phyloP scores from a whole-genome alignment of 306 rosid species.

The Hippophae tibetana region DNA sequence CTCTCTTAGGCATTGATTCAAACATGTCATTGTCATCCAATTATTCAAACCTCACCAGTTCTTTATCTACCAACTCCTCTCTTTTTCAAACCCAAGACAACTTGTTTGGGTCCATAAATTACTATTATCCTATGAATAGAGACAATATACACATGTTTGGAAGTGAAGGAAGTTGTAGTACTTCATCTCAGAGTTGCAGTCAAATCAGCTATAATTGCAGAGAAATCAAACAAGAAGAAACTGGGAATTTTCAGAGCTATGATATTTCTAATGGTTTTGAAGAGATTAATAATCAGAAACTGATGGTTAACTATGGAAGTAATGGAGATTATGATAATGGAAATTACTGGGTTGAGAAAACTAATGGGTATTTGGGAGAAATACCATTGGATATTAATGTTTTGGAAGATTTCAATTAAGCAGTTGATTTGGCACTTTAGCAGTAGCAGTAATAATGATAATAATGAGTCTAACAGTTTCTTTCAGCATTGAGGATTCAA shows the following conservation, averaged over 20 bases:
- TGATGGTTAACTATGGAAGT: background rate
- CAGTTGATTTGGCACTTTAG: constrained; percentile 28
- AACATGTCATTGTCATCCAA: constrained; percentile 13
- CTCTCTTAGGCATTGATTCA: constrained; percentile 28
- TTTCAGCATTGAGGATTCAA: constrained; percentile 25
- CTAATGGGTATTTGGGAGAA: constrained; percentile 26
- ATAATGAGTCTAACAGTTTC: constrained; percentile 4
- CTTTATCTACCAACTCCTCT: constrained; percentile 19
- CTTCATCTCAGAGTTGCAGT: constrained; percentile 59
- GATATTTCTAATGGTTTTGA: background rate
- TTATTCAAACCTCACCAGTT: constrained; percentile 9
- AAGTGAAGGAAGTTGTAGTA: constrained; percentile 52
- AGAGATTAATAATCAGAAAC: no score
- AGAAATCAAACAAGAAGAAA: constrained; percentile 44
- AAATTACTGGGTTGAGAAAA: constrained; percentile 32
- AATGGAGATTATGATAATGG: constrained; percentile 10
- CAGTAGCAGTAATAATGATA: background rate
- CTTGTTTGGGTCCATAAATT: constrained; percentile 26
- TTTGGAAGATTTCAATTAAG: constrained; percentile 50
- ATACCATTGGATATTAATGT: constrained; percentile 33
- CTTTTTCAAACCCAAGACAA: constrained; percentile 37
- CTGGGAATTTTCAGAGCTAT: background rate
- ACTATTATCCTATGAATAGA: constrained; percentile 21
- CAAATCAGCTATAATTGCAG: constrained; percentile 32
- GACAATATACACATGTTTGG: constrained; percentile 43